Base-by-base conservation (phyloP, 2,329 filamentous ascomycete species). In the Alternaria brassicae region DNA sequence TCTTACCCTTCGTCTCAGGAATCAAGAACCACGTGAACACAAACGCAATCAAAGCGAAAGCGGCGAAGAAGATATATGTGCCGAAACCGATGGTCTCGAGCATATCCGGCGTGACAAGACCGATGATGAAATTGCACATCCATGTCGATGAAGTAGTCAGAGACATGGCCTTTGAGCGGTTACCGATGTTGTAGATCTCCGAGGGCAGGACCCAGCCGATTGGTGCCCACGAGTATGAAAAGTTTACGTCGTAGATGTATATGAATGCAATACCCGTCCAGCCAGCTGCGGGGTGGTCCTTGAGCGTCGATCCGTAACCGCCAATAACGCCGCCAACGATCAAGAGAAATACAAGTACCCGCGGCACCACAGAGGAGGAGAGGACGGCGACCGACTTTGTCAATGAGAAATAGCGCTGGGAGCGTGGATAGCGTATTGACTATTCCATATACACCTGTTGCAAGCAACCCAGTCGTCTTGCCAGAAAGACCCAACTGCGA, bases 121-220 rank as follows among this genome's bases (percentile, higher is more conserved):
- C 89, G 60, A 96, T 93, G 41, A 75, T 64, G 41, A 70, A 75
- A 44, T 92, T 94, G 89, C 90, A 93, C 66, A 94, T 85, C 92
- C 92, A 96, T 85, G 95, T 96, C 76, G 89, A 92, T 61, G 71
- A 75, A 12, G 88, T 88, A 6, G 88, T 89, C 0, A 93, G 79
- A 0, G 89, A 83, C 19, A 91, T 88, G 48, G 89, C 90, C 58
- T 91, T 90, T 0, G 90, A 85, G 19, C 68, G 84, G n/a, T 86
- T 87, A 56, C 85, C 88, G 7, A 91, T 77, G 1, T 89, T 90
- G 86, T 88, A 93, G 28, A 93, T 86, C 77, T 92, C 90, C 1
- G 88, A 85, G 0, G 91, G 84, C 40, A 92, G 82, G 51, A 91
- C 89, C 90, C 90, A 92, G 0, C 87, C 85, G 67, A 87, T 89